Conservation (phyloP, 2,329 filamentous ascomycete species). For the Leptographium wingfieldii region DNA sequence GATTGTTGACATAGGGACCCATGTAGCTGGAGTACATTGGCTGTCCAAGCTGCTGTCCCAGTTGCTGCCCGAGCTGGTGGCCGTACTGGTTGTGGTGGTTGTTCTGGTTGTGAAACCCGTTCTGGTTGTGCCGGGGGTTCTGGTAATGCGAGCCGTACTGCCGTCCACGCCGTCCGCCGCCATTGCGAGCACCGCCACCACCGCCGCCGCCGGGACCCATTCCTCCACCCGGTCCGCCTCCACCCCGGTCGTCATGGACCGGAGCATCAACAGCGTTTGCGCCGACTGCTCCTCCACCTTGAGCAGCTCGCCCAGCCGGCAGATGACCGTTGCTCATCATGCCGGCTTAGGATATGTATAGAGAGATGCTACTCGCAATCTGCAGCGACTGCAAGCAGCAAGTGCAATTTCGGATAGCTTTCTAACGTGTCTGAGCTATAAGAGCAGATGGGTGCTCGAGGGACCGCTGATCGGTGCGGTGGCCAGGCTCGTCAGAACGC, state of each 20-base stretch:
- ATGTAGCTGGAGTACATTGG: slow-evolving; percentile 39
- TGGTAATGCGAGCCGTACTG: slow-evolving; percentile 19
- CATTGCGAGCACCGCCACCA: slow-evolving; percentile 21
- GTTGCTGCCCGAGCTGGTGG: slow-evolving; percentile 22
- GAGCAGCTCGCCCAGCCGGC: slow-evolving; percentile 55
- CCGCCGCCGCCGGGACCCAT: slow-evolving; percentile 18
- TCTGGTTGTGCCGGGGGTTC: slow-evolving; percentile 17
- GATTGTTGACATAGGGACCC: slow-evolving; percentile 30
- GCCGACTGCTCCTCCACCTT: slow-evolving; percentile 25
- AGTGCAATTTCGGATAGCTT: neutral
- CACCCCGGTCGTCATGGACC: slow-evolving; percentile 1
- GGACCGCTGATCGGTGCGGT: neutral
- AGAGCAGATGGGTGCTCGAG: neutral
- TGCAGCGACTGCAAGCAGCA: neutral
- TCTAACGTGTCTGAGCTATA: neutral
- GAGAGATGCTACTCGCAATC: slow-evolving; percentile 20
- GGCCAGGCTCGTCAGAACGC: neutral
- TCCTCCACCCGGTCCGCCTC: slow-evolving; percentile 17
- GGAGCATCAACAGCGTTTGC: neutral
- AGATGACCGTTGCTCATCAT: slow-evolving; percentile 69
- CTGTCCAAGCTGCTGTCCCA: slow-evolving; percentile 29
- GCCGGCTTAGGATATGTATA: slow-evolving; percentile 44
- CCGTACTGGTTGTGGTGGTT: slow-evolving; percentile 20
- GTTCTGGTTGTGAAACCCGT: slow-evolving; percentile 23
- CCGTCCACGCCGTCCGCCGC: slow-evolving; percentile 23